Conservation (phyloP, 177 flowering plant genomes). For the Vitis hybrid region DNA sequence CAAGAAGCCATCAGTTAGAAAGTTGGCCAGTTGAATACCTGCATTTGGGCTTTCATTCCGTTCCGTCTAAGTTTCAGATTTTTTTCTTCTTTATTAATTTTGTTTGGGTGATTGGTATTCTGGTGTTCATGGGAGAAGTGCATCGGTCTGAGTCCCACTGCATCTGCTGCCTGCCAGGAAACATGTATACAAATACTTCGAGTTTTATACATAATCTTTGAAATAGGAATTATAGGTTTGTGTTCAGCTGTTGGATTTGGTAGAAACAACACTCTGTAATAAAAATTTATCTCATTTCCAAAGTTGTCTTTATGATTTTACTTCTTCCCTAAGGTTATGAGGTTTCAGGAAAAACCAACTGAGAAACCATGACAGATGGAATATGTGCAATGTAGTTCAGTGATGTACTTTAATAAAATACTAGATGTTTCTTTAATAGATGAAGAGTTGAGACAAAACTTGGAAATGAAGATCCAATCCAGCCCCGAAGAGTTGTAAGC, state of each 20-base stretch:
- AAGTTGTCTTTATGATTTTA: background rate
- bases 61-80: background rate
- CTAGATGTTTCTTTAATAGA: too few species aligned
- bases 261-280: constrained; percentile 11
- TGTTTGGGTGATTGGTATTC: constrained; percentile 17
- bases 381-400: too few species aligned
- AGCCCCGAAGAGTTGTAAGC: too few species aligned
- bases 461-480: too few species aligned
- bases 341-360: too few species aligned
- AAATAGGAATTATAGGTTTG: constrained; percentile 18
- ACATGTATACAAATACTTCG: constrained; percentile 12
- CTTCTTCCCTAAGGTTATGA: background rate
- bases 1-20: constrained; percentile 1
- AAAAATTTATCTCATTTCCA: constrained; percentile 7
- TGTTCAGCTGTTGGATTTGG: constrained; percentile 6
- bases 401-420: too few species aligned
- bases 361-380: too few species aligned
- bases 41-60: constrained; percentile 4
- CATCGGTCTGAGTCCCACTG: constrained; percentile 1
- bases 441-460: too few species aligned
- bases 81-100: background rate
- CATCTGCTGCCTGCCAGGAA: constrained; percentile 6
- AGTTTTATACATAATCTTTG: constrained; percentile 20
- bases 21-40: constrained; percentile 9
- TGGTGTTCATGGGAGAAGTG: constrained; percentile 5